Conservation (phyloP, 2,329 filamentous ascomycete genomes). For the Sporothrix euskadiensis region DNA sequence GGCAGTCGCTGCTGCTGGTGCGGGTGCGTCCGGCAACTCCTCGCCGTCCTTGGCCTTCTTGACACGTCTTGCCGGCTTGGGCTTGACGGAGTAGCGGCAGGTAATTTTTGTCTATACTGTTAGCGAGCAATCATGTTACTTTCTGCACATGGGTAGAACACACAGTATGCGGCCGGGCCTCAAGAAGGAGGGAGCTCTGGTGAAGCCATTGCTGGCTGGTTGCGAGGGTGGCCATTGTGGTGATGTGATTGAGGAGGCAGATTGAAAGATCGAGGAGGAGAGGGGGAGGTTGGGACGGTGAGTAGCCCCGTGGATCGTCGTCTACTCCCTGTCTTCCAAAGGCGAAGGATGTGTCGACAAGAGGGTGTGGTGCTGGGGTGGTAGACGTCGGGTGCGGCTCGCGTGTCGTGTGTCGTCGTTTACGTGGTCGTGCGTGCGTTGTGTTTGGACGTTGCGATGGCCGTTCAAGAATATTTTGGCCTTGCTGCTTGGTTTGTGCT, state of each 20-base stretch:
- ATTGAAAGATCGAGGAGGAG: not conserved
- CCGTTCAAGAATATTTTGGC: constrained; percentile 15
- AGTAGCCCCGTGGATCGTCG: not conserved
- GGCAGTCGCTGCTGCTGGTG: constrained; percentile 25
- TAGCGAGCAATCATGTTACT: not conserved
- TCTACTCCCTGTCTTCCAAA: not conserved
- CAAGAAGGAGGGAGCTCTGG: constrained; percentile 79
- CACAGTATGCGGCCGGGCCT: constrained; percentile 84
- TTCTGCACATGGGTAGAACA: constrained; percentile 37
- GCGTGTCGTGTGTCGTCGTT: constrained; percentile 17
- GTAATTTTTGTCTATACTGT: constrained; percentile 75
- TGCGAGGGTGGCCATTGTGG: constrained; percentile 75
- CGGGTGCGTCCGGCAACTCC: constrained; percentile 36
- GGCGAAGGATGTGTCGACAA: not conserved
- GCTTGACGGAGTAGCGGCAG: constrained; percentile 80
- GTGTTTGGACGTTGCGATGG: not conserved
- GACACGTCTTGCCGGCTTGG: constrained; percentile 38
- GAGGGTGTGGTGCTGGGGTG: not conserved
- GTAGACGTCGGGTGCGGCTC: not conserved
- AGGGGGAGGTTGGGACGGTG: not conserved
- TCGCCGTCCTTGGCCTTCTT: constrained; percentile 33
- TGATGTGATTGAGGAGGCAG: not conserved
- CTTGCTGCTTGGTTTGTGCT: not conserved
- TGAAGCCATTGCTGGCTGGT: constrained; percentile 90
- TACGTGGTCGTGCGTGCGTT: not conserved